These are phyloP conservation scores for Adansonia gregorii DNA, from an alignment of 441 rosid species.

Conservation along the genomic window DNA sequence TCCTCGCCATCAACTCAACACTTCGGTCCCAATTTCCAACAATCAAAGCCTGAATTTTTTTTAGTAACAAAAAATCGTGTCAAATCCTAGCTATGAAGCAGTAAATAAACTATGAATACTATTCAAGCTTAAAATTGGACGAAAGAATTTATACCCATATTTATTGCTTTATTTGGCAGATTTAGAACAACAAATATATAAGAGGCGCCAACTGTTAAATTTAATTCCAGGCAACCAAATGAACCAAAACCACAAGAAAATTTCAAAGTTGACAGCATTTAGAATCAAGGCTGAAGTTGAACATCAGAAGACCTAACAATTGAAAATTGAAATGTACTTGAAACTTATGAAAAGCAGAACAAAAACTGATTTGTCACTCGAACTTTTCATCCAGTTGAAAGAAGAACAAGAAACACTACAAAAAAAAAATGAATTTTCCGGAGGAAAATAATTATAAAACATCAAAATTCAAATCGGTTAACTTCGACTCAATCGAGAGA, in stretches of 20 bases:
- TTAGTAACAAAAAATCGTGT: not conserved
- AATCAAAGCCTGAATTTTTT: not conserved
- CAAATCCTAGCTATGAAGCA: not conserved
- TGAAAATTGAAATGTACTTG: not conserved
- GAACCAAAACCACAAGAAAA: not conserved
- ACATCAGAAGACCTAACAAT: not conserved
- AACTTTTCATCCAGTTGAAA: constrained; percentile 5
- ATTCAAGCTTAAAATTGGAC: not conserved
- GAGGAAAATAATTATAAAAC: not conserved
- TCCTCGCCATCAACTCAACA: constrained; percentile 67
- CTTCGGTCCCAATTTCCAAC: constrained; percentile 18
- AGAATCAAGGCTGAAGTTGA: not conserved
- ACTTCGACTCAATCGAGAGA: not conserved
- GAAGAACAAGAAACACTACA: not conserved
- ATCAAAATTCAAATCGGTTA: not conserved
- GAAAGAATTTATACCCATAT: not conserved
- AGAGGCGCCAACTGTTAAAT: not conserved
- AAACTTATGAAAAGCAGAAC: not conserved
- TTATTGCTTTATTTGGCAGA: constrained; percentile 14
- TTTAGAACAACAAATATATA: not conserved
- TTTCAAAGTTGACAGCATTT: not conserved
- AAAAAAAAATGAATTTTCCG: not conserved
- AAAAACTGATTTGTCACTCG: not conserved
- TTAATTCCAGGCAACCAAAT: not conserved
- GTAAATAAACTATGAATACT: not conserved